These are phyloP conservation scores for Linum trigynum DNA, from an alignment of 345 rosid genomes.

Conservation along the genomic window DNA sequence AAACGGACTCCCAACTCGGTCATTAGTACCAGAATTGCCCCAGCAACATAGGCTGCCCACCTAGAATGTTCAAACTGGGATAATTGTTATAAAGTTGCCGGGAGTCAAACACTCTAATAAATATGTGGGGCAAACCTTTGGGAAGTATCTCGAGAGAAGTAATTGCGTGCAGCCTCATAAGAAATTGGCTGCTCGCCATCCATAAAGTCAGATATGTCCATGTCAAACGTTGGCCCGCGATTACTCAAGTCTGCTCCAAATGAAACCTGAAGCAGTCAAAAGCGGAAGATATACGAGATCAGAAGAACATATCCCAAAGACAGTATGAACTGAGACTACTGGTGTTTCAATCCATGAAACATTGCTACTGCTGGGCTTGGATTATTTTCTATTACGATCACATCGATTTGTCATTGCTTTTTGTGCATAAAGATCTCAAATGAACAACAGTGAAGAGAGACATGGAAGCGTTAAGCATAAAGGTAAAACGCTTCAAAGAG, in stretches of 20 bases:
- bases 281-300: neutral
- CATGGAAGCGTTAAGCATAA: too few relatives aligned
- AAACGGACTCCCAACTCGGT: constrained; percentile 76
- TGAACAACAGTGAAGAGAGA: too few relatives aligned
- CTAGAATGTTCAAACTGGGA: constrained; percentile 28
- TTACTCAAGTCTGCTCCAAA: constrained; percentile 97
- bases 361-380: too few relatives aligned
- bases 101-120: neutral
- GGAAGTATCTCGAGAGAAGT: constrained; percentile 82
- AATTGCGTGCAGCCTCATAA: constrained; percentile 70
- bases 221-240: constrained; percentile 97
- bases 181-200: constrained; percentile 75
- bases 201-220: constrained; percentile 94
- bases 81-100: constrained; percentile 11
- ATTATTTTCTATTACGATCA: too few relatives aligned
- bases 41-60: constrained; percentile 99
- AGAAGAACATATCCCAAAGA: neutral
- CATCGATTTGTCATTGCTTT: too few relatives aligned
- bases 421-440: too few relatives aligned
- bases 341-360: too few relatives aligned
- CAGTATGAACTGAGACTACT: neutral
- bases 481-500: too few relatives aligned
- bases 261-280: constrained; percentile 55
- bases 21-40: constrained; percentile 93
- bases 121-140: constrained; percentile 55